Evolutionary conservation across 331 rosid species (phyloP).

Genomic region (Saraca asoca): DNA sequence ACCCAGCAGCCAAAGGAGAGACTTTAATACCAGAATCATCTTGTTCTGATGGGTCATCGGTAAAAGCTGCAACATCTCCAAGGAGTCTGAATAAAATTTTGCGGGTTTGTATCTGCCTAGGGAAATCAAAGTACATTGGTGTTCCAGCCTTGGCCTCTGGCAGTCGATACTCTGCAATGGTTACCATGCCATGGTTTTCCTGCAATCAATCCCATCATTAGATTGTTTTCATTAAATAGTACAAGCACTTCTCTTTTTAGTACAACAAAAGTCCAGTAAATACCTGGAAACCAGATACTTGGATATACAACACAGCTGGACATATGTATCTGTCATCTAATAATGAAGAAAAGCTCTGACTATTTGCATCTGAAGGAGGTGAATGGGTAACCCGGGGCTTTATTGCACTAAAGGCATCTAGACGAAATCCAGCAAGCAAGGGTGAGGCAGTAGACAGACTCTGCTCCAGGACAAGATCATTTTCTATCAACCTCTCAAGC

Average conservation of each 20-base stretch:
- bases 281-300: constrained; percentile 89
- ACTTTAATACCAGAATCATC: constrained; percentile 61
- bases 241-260: neutral
- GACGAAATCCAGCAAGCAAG: constrained; percentile 82
- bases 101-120: constrained; percentile 64
- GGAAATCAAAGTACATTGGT: constrained; percentile 86
- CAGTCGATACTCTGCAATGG: constrained; percentile 78
- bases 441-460: constrained; percentile 73
- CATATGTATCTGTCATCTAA: constrained; percentile 77
- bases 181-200: constrained; percentile 67
- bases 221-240: constrained; percentile 24
- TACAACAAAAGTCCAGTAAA: constrained; percentile 29
- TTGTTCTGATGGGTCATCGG: constrained; percentile 81
- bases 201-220: constrained; percentile 46
- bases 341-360: constrained; percentile 48
- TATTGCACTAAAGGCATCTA: constrained; percentile 82
- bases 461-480: constrained; percentile 80
- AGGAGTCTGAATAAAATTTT: constrained; percentile 72
- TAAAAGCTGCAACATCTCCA: constrained; percentile 83
- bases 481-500: constrained; percentile 71
- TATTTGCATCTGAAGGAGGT: constrained; percentile 57
- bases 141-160: constrained; percentile 93
- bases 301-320: constrained; percentile 82
- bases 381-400: constrained; percentile 93
- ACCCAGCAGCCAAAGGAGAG: constrained; percentile 61